A percentile compares a stretch with the other conserved stretches of the same genome.
phyloP scores from a whole-genome alignment of 495 filamentous ascomycete species.

The Daldinia caldariorum region DNA sequence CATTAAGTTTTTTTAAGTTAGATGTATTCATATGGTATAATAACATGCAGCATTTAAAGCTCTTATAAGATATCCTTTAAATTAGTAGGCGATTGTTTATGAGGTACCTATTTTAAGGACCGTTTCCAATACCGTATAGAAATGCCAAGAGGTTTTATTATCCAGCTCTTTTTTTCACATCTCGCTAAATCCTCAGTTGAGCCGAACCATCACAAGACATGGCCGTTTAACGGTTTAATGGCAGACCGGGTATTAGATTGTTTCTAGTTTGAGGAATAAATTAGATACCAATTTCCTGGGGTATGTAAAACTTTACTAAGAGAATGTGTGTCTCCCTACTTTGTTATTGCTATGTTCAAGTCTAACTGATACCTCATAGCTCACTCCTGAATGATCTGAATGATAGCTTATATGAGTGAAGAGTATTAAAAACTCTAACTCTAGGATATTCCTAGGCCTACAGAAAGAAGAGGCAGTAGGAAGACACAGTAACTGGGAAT shows the following conservation, averaged over 20 bases:
- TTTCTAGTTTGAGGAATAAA: neutral
- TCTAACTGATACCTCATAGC: conserved; percentile 1
- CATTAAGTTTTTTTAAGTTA: too few relatives aligned
- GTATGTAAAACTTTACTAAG: neutral
- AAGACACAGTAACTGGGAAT: neutral
- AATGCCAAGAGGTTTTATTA: neutral
- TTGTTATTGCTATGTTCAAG: neutral
- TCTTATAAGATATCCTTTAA: too few relatives aligned
- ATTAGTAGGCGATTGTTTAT: neutral
- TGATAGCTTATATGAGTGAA: neutral
- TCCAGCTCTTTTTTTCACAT: neutral
- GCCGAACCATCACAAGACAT: neutral
- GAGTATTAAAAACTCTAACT: neutral
- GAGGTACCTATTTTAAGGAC: neutral
- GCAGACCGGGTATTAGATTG: neutral
- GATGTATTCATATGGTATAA: too few relatives aligned
- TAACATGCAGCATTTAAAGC: too few relatives aligned
- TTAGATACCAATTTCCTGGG: too few relatives aligned
- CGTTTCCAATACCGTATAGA: neutral
- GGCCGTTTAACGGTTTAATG: neutral
- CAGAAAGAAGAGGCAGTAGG: neutral
- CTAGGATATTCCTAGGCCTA: neutral
- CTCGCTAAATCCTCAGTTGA: neutral
- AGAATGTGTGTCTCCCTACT: neutral
- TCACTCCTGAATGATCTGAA: neutral